phyloP scores from a whole-genome alignment of 2,329 filamentous ascomycete genomes.

The Pseudofabraea citricarpa region DNA sequence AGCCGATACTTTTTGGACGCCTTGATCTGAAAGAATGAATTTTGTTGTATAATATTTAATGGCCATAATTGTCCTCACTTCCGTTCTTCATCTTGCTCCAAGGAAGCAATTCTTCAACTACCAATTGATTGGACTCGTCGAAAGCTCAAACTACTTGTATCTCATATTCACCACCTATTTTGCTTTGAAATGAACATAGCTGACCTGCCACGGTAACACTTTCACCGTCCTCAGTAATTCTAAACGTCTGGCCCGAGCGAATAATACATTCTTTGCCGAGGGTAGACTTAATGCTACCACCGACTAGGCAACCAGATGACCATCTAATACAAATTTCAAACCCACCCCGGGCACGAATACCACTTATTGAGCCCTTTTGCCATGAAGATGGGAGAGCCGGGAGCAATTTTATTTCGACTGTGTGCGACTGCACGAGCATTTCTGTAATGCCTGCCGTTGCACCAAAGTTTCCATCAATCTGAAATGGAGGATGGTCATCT shows the following conservation, averaged over 20 bases:
- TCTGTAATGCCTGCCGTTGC: constrained; percentile 38
- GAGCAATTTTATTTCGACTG: constrained; percentile 28
- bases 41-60: too few relatives aligned
- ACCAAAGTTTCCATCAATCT: constrained; percentile 47
- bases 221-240: background rate
- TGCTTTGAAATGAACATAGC: background rate
- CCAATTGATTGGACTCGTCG: too few relatives aligned
- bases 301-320: constrained; percentile 38
- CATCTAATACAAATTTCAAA: constrained; percentile 23
- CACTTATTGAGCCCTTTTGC: constrained; percentile 26
- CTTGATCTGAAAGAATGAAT: too few relatives aligned
- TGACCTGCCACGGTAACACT: background rate
- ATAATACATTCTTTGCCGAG: background rate
- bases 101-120: too few relatives aligned
- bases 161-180: background rate
- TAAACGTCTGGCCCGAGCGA: background rate
- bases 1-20: too few relatives aligned
- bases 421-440: constrained; percentile 33
- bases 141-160: background rate
- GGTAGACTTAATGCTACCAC: background rate
- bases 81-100: too few relatives aligned
- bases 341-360: constrained; percentile 28
- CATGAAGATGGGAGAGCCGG: constrained; percentile 32
- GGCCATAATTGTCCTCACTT: too few relatives aligned
- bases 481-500: constrained; percentile 38